phyloP scores from a whole-genome alignment of 495 filamentous ascomycete genomes.

The Aspergillus ellipticus region DNA sequence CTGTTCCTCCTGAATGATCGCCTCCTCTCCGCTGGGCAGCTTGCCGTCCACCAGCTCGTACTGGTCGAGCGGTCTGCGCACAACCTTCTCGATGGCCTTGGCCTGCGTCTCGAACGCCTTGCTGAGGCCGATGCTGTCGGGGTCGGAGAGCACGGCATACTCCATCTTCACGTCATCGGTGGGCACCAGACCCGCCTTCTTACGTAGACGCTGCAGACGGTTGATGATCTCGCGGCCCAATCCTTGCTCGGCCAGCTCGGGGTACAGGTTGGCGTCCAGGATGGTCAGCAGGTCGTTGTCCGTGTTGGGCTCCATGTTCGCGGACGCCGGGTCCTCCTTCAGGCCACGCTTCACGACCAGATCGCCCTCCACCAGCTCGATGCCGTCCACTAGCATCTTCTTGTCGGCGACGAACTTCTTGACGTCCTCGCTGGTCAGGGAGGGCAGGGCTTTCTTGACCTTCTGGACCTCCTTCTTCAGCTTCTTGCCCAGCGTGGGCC shows the following conservation, averaged over 20 bases:
- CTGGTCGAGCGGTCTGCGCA: slow-evolving; percentile 76
- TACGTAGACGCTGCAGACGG: slow-evolving; percentile 73
- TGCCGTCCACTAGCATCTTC: slow-evolving; percentile 77
- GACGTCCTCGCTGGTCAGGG: slow-evolving; percentile 73
- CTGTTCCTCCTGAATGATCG: slow-evolving; percentile 82
- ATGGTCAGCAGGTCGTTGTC: slow-evolving; percentile 80
- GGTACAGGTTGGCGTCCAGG: slow-evolving; percentile 69
- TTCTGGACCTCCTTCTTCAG: slow-evolving; percentile 87
- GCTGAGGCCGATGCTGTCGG: slow-evolving; percentile 70
- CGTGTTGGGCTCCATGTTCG: slow-evolving; percentile 76
- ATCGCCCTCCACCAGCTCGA: slow-evolving; percentile 74
- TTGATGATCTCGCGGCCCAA: slow-evolving; percentile 80
- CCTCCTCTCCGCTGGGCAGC: slow-evolving; percentile 51
- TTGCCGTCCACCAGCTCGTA: slow-evolving; percentile 61
- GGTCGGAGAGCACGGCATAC: slow-evolving; percentile 71
- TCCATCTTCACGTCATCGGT: slow-evolving; percentile 88
- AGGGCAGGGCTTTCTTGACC: slow-evolving; percentile 86
- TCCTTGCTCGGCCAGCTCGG: slow-evolving; percentile 71
- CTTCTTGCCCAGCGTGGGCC: slow-evolving; percentile 93
- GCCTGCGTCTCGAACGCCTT: slow-evolving; percentile 69
- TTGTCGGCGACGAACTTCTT: slow-evolving; percentile 65
- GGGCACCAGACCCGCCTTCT: slow-evolving; percentile 73
- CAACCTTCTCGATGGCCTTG: slow-evolving; percentile 68
- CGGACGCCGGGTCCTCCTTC: slow-evolving; percentile 60
- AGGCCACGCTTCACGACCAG: slow-evolving; percentile 79